These are phyloP conservation scores for Proliferodiscus dingleyae DNA, from an alignment of 2,329 filamentous ascomycete genomes.

Conservation along the genomic window DNA sequence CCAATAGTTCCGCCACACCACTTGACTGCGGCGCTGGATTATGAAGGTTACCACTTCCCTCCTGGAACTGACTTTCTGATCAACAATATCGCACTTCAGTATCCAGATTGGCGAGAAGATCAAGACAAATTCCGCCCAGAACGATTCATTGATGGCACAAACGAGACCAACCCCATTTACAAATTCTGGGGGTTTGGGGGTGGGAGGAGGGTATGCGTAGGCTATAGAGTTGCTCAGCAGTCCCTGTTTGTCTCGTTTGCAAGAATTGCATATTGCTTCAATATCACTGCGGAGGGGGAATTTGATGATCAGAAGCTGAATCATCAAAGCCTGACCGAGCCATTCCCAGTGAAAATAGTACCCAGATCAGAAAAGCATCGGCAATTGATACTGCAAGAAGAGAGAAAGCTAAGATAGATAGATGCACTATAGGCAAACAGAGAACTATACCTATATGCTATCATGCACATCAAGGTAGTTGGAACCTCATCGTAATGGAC, in stretches of 20 bases:
- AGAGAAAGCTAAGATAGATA: no score
- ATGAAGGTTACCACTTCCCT: slow-evolving; percentile 31
- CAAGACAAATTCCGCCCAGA: slow-evolving; percentile 30
- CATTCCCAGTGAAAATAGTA: not conserved
- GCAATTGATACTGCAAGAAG: not conserved
- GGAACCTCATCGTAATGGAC: no score
- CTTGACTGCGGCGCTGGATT: slow-evolving; percentile 47
- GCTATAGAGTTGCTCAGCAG: slow-evolving; percentile 5
- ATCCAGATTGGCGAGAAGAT: slow-evolving; percentile 19
- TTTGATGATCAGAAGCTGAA: not conserved
- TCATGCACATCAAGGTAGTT: no score
- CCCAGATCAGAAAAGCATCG: not conserved
- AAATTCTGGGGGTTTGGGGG: slow-evolving; percentile 3
- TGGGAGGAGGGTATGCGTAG: slow-evolving; percentile 2
- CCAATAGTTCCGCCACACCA: slow-evolving; percentile 49
- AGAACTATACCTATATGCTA: no score
- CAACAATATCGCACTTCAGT: slow-evolving; percentile 5
- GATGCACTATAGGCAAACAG: no score
- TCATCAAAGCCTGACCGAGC: not conserved
- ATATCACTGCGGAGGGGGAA: not conserved
- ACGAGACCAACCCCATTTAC: slow-evolving; percentile 3
- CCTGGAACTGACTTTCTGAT: slow-evolving; percentile 32
- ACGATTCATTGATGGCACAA: slow-evolving; percentile 26
- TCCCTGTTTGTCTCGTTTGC: slow-evolving; percentile 1
- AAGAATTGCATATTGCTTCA: slow-evolving; percentile 2